Evolutionary conservation across 768 basidiomycete genomes (phyloP).

Genomic region (Neoboletus magnificus): DNA sequence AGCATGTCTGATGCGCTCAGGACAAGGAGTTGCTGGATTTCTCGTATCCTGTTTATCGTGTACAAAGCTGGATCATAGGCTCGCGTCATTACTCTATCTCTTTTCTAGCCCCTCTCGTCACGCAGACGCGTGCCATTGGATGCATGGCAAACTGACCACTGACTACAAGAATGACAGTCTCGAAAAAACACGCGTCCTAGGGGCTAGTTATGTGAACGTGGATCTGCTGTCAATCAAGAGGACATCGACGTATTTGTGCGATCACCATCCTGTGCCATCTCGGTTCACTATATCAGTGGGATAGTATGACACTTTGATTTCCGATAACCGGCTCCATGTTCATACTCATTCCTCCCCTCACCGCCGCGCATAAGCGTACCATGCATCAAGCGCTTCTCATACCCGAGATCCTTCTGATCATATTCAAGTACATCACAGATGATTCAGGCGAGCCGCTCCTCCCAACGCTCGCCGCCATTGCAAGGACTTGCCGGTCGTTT

Average conservation of each 20-base stretch:
- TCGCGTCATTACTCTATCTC: too few species aligned
- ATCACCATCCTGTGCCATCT: background rate
- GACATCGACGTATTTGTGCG: background rate
- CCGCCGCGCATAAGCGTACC: background rate
- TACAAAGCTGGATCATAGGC: background rate
- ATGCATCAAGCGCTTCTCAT: conserved; percentile 18
- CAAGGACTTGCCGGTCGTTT: conserved; percentile 27
- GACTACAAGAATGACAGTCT: too few species aligned
- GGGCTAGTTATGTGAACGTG: background rate
- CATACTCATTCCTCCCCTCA: conserved; percentile 3
- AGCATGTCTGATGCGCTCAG: background rate
- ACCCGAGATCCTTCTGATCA: conserved; percentile 23
- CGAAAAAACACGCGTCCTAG: background rate
- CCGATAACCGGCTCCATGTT: background rate
- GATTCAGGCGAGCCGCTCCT: conserved; percentile 12
- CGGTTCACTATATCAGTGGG: background rate
- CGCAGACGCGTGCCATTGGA: background rate
- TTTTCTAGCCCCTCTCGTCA: background rate
- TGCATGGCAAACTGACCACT: background rate
- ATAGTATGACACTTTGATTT: conserved; percentile 1
- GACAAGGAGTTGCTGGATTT: background rate
- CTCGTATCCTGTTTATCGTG: background rate
- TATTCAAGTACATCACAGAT: conserved; percentile 19
- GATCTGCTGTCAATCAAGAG: background rate
- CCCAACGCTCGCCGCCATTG: conserved; percentile 22